These are phyloP conservation scores for Aspergillus avenaceus DNA, from an alignment of 495 filamentous ascomycete genomes.

Conservation along the genomic window DNA sequence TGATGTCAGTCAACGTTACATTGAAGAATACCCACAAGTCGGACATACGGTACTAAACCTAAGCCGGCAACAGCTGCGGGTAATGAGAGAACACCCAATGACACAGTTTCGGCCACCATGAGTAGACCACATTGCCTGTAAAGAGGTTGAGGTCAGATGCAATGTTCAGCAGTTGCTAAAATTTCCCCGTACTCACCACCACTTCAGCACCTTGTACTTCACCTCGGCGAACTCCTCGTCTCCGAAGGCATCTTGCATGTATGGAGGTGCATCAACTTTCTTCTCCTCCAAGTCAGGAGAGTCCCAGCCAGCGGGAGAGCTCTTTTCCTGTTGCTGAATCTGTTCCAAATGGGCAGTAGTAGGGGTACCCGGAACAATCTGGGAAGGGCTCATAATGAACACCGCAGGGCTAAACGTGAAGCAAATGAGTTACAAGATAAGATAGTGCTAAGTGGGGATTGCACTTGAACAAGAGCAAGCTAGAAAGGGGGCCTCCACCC, in stretches of 20 bases:
- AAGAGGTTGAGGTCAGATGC: neutral
- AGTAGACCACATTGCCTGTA: conserved; percentile 45
- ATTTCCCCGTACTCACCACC: conserved; percentile 30
- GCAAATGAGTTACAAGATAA: neutral
- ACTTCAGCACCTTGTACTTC: conserved; percentile 38
- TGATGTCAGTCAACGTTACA: conserved; percentile 7
- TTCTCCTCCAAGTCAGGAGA: conserved; percentile 19
- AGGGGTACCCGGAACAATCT: conserved; percentile 7
- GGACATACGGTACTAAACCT: conserved; percentile 52
- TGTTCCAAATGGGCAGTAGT: conserved; percentile 9
- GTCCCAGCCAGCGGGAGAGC: conserved; percentile 1
- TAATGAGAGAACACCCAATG: conserved; percentile 64
- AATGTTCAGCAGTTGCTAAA: neutral
- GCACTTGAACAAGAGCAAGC: conserved; percentile 1
- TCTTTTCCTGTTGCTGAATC: conserved; percentile 5
- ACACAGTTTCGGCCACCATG: conserved; percentile 71
- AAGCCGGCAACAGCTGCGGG: conserved; percentile 60
- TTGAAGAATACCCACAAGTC: neutral
- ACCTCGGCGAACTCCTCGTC: conserved; percentile 38
- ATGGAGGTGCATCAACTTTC: conserved; percentile 9
- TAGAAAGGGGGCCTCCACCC: neutral
- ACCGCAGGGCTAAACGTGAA: neutral
- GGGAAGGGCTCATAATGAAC: conserved; percentile 12
- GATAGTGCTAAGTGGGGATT: neutral
- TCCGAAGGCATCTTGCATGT: conserved; percentile 35